Evolutionary conservation across 2,329 filamentous ascomycete genomes (phyloP), one percentile per base, ranked within the genome.

Genomic region (Sporothrix pallida): DNA sequence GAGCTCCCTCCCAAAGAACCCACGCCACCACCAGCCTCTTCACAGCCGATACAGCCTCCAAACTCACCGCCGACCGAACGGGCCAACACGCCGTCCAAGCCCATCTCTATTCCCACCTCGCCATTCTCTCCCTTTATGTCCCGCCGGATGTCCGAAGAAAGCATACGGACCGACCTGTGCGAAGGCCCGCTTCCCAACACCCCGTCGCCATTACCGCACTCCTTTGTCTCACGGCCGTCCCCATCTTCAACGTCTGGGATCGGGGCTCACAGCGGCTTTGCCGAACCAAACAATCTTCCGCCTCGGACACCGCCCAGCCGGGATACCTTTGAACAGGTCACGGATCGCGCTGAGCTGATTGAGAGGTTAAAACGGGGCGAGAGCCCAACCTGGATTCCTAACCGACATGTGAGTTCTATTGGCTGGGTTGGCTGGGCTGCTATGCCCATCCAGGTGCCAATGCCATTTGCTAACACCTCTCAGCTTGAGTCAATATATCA

Each of bases 291-390:
- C 31, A 2, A 37, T 37, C 48, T 37, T 1, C 56, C 48, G 1
- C 52, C 72, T 1, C n/a, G 31, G 52, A 71, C 69, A 6, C 80
- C 81, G 1, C 81, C 81, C 5, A 80, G 81, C 37, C 76, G 77
- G 26, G 79, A 80, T 46, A 62, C 74, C 6, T 74, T 77, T 9
- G 78, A 76, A n/a, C 76, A 83, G 13, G 85, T 84, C 50, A 86
- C 85, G 20, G 90, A 94, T 80, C 88, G 95, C 76, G 89, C 90
- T 73, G 92, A 95, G 81, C 84, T 97, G 78, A 98, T 98, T 73
- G 89, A 94, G 81, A 88, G 91, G 76, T 87, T 98, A 77, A 98
- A 98, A 83, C 89, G 88, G 81, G 90, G 90, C 46, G 90, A 94
- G 82, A 92, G 89, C 78, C 91, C 93, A 52, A 89, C 89, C 4